Conservation (phyloP, 441 rosid genomes). For the Geranium incanum region DNA sequence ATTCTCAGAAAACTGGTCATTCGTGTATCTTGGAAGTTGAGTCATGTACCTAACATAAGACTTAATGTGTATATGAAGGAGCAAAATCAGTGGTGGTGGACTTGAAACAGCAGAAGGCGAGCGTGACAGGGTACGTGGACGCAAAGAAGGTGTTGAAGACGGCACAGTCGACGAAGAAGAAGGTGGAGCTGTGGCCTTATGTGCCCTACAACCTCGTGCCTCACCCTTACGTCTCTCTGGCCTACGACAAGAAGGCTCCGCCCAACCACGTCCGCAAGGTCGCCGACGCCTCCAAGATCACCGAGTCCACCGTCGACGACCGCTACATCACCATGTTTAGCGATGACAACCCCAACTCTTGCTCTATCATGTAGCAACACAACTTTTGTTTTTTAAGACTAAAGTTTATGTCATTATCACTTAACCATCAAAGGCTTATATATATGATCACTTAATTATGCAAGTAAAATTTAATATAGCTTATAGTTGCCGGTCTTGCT, state of each 20-base stretch:
- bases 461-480: too few species aligned
- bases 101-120: slow-evolving; percentile 69
- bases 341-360: slow-evolving; percentile 68
- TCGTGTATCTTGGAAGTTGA: too few species aligned
- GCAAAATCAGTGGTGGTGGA: slow-evolving; percentile 71
- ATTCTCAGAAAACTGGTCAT: too few species aligned
- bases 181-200: slow-evolving; percentile 89
- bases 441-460: too few species aligned
- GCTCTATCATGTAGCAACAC: slow-evolving; percentile 48
- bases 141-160: slow-evolving; percentile 54
- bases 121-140: slow-evolving; percentile 59
- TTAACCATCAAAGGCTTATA: too few species aligned
- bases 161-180: slow-evolving; percentile 73
- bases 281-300: slow-evolving; percentile 38
- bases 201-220: slow-evolving; percentile 60
- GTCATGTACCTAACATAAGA: too few species aligned
- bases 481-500: too few species aligned
- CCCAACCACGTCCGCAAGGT: slow-evolving; percentile 57
- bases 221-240: slow-evolving; percentile 66
- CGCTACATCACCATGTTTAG: slow-evolving; percentile 20
- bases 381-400: too few species aligned
- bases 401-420: too few species aligned
- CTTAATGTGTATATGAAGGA: slow-evolving; percentile 25
- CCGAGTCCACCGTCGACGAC: slow-evolving; percentile 56
- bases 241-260: slow-evolving; percentile 90